Evolutionary conservation across 2,329 filamentous ascomycete species (phyloP), one percentile per base, ranked within the genome.

Genomic region (Exophiala oligosperma): DNA sequence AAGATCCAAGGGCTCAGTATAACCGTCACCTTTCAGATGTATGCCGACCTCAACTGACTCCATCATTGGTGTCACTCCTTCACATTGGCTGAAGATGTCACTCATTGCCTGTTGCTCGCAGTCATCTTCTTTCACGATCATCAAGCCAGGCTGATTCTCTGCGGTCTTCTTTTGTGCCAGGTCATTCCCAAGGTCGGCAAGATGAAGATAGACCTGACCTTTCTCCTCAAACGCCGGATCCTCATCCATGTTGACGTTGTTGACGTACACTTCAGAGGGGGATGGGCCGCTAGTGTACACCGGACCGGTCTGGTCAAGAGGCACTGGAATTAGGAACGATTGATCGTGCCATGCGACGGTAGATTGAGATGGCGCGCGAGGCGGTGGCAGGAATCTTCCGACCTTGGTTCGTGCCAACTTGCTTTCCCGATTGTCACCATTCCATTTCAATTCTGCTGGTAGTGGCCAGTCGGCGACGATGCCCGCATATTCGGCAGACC

Each of bases 231-330:
- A 64, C 12, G 21, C 49, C 9, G 52, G 52, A 52, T 64, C 62
- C 12, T 43, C 48, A 29, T 64, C 43, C 62, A 60, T 60, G 11
- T 54, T 24, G 7, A 17, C 8, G 40, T 64, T 64, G 32, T 41
- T 41, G 41, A 32, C n/a, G 11, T 60, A 32, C n/a, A 60, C 43
- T 6, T 62, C 59, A 12, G 54, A 59, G 2, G 62, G 62, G n/a
- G 28, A 37, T 8, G 52, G 59, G n/a, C 56, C 59, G 21, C 12
- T 54, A 23, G 21, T 37, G 52, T 57, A 62, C 24, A 58, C 48
- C 7, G 62, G 62, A 32, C 59, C 59, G 24, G 55, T 53, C 38
- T 62, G 44, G 35, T 64, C 62, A 17, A 64, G 26, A 9, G 54
- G 47, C 12, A 38, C 28, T 32, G 44, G 50, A 35, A 17, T 51